These are phyloP conservation scores for Phoma sp. DNA, from an alignment of 2,329 filamentous ascomycete species.

Conservation along the genomic window DNA sequence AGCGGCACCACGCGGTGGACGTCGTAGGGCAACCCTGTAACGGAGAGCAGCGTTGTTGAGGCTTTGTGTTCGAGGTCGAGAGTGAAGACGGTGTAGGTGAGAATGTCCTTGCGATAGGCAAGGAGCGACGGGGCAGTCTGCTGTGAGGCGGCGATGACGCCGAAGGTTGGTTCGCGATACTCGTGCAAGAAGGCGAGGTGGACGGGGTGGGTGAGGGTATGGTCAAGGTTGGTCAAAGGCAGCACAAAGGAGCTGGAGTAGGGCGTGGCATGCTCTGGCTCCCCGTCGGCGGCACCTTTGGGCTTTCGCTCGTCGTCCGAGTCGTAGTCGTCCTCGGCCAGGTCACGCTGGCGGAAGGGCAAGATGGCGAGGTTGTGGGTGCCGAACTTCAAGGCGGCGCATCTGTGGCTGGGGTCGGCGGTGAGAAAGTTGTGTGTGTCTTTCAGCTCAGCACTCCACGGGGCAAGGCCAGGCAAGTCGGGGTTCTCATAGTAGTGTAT, in stretches of 20 bases:
- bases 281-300: constrained; percentile 43
- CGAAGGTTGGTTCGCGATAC: constrained; percentile 97
- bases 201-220: constrained; percentile 83
- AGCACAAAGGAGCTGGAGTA: constrained; percentile 94
- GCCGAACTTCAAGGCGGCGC: constrained; percentile 93
- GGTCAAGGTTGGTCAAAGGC: constrained; percentile 85
- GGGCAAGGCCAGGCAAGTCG: constrained; percentile 74
- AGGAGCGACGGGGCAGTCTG: constrained; percentile 75
- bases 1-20: constrained; percentile 82
- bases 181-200: constrained; percentile 94
- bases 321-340: constrained; percentile 92
- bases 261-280: constrained; percentile 61
- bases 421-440: constrained; percentile 81
- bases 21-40: constrained; percentile 84
- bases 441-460: constrained; percentile 78
- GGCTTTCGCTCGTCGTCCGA: constrained; percentile 68
- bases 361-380: constrained; percentile 87
- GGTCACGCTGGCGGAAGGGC: constrained; percentile 84
- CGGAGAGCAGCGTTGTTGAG: constrained; percentile 89
- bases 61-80: constrained; percentile 91
- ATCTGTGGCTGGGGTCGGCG: constrained; percentile 89
- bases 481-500: constrained; percentile 99
- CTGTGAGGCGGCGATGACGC: constrained; percentile 81
- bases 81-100: constrained; percentile 93
- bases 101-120: constrained; percentile 78